Evolutionary conservation across 2,329 filamentous ascomycete species (phyloP).

Genomic region (Fusarium sublunatum): DNA sequence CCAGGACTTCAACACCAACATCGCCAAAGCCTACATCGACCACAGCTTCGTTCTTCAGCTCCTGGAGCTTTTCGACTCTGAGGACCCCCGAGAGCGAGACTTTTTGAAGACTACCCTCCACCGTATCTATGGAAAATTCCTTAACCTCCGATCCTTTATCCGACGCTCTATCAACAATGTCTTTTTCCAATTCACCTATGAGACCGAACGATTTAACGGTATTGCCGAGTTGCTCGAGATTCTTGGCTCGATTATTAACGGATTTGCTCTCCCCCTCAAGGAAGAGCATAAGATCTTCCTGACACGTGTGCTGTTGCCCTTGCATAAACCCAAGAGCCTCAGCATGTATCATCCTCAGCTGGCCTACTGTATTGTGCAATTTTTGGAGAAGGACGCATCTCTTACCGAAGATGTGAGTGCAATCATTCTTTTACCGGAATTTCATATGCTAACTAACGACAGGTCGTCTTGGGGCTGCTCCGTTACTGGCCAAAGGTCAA

Average conservation of each 20-base stretch:
- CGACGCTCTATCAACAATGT: constrained; percentile 99
- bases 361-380: constrained; percentile 98
- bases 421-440: not conserved
- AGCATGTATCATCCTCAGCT: constrained; percentile 99
- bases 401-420: constrained; percentile 87
- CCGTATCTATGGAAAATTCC: constrained; percentile 98
- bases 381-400: constrained; percentile 96
- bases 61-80: constrained; percentile 97
- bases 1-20: constrained; percentile 99
- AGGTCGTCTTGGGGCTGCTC: constrained; percentile 93
- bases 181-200: constrained; percentile 99
- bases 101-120: constrained; percentile 98
- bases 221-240: constrained; percentile 98
- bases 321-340: constrained; percentile 98
- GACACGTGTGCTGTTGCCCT: constrained; percentile 88
- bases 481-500: constrained; percentile 99
- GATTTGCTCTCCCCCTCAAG: constrained; percentile 94
- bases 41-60: constrained; percentile 97
- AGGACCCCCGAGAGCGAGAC: constrained; percentile 95
- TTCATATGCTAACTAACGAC: constrained; percentile 20
- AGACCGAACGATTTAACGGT: constrained; percentile 98
- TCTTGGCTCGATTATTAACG: constrained; percentile 98
- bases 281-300: constrained; percentile 99
- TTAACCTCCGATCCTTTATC: constrained; percentile 97
- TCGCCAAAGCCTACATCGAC: constrained; percentile 98